Percentiles rank a stretch among this genome's conserved stretches.
Conservation (phyloP, 208 protist species). For the Leishmania tarentolae region DNA sequence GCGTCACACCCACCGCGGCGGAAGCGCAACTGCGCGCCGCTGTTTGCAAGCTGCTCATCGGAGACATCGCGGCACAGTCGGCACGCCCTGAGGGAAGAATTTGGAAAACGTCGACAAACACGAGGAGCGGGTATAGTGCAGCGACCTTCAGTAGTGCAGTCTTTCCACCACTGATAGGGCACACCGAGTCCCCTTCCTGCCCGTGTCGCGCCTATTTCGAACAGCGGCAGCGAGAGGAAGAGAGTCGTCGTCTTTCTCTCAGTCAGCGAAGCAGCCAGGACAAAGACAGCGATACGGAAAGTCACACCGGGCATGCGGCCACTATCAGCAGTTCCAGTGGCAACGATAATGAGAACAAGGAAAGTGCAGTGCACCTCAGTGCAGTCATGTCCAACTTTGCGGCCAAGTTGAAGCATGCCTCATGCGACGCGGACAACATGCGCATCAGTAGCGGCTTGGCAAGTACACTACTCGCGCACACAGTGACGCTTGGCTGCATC, state of each 20-base stretch:
- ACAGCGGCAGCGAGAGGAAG: constrained; percentile 18
- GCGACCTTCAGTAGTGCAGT: background rate
- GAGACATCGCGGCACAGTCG: background rate
- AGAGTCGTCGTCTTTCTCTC: background rate
- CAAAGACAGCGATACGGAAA: background rate
- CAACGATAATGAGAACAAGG: background rate
- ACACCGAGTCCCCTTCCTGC: constrained; percentile 17
- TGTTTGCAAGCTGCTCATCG: constrained; percentile 21
- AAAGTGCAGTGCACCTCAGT: background rate
- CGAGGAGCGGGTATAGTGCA: background rate
- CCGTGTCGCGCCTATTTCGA: constrained; percentile 18
- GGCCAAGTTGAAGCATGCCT: constrained; percentile 13
- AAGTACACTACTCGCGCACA: background rate
- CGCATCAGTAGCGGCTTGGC: background rate
- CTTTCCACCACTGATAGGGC: background rate
- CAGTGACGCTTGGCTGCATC: constrained; percentile 1
- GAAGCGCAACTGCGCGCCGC: constrained; percentile 15
- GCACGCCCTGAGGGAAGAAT: background rate
- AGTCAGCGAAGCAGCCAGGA: background rate
- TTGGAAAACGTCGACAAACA: background rate
- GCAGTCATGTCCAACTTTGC: background rate
- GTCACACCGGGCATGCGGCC: background rate
- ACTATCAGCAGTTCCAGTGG: constrained; percentile 5
- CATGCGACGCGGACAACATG: background rate
- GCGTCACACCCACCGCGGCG: background rate